Evolutionary conservation across 2,329 filamentous ascomycete species (phyloP).

Genomic region (Xylaria sp.): DNA sequence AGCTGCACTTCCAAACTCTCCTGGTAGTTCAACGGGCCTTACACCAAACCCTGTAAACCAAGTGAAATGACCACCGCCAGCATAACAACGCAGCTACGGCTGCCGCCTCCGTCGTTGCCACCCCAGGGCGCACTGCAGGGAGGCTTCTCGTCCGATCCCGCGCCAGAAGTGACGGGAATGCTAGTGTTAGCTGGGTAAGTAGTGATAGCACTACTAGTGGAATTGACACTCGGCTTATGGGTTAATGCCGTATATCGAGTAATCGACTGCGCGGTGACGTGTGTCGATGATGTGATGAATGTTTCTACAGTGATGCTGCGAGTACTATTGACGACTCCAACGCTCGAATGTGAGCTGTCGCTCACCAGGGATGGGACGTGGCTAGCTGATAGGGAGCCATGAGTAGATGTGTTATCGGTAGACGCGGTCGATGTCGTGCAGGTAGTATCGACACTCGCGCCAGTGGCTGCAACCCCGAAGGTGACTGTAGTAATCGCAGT

Average conservation of each 20-base stretch:
- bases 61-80: conserved; percentile 36
- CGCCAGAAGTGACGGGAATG: conserved; percentile 20
- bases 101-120: conserved; percentile 19
- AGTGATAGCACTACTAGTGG: conserved; percentile 3
- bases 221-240: neutral
- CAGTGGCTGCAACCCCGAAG: neutral
- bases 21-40: conserved; percentile 1
- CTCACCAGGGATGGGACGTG: conserved; percentile 18
- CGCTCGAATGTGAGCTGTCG: conserved; percentile 16
- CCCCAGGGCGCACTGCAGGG: conserved; percentile 22
- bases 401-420: conserved; percentile 1
- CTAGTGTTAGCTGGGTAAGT: conserved; percentile 7
- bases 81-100: conserved; percentile 38
- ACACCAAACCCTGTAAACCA: conserved; percentile 23
- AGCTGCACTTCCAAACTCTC: neutral
- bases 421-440: conserved; percentile 9
- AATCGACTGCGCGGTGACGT: neutral
- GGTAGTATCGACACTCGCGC: conserved; percentile 19
- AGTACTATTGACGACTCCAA: conserved; percentile 17
- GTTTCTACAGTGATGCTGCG: conserved; percentile 1
- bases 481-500: conserved; percentile 7
- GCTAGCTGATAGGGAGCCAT: neutral
- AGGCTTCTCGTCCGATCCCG: conserved; percentile 25
- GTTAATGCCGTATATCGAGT: neutral
- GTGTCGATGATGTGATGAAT: neutral